Conservation (phyloP, 306 rosid genomes). For the Casuarina cunninghamiana region DNA sequence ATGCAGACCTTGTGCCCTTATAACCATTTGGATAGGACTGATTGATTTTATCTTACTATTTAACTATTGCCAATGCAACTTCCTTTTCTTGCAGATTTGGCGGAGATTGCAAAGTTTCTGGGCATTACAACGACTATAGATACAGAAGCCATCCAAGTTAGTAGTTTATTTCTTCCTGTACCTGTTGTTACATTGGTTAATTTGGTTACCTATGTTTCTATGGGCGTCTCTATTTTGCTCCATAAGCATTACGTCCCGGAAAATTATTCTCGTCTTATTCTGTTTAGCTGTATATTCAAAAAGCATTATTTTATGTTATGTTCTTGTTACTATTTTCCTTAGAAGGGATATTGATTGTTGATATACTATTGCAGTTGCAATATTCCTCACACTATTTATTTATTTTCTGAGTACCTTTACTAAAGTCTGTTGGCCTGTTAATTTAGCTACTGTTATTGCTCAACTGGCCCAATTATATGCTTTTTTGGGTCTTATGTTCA, state of each 20-base stretch:
- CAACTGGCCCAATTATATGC: background rate
- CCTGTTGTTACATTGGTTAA: background rate
- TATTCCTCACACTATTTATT: background rate
- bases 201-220: background rate
- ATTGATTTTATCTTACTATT: constrained; percentile 11
- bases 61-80: background rate
- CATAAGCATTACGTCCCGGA: background rate
- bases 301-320: background rate
- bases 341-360: background rate
- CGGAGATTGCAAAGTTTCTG: constrained; percentile 88
- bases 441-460: background rate
- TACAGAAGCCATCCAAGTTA: constrained; percentile 88
- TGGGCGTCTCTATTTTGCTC: background rate
- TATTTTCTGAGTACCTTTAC: background rate
- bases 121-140: constrained; percentile 73
- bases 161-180: constrained; percentile 29
- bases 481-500: background rate
- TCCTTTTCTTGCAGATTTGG: constrained; percentile 64
- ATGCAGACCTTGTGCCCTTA: background rate
- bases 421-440: background rate
- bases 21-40: constrained; percentile 17
- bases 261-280: background rate
- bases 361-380: background rate
- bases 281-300: background rate
- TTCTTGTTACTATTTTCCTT: background rate